Base-by-base conservation (phyloP, 441 rosid species). In the Adansonia madagascariensis region DNA sequence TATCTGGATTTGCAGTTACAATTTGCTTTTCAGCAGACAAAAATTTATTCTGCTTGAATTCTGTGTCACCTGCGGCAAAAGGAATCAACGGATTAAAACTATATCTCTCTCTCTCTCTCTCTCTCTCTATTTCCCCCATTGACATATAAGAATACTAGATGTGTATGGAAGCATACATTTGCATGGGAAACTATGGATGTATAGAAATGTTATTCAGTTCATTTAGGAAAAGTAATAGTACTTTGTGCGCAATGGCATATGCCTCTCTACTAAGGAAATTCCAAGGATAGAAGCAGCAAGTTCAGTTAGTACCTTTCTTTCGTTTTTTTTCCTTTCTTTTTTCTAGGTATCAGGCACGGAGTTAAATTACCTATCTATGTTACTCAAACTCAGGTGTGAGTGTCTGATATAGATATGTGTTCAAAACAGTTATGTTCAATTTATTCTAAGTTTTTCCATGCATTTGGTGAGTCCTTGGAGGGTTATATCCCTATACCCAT, bases 11-110 rank as follows among this genome's bases (percentile, higher is more conserved):
- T 56, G 98, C 98, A 6, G 98, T 89, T 41, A 94, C 90, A 35
- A 93, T 88, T 86, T 94, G 98, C 86, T 86, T 91, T 78, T 94
- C 98, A 75, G 89, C 87, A 47, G 97, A 82, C 76, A 91, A 85
- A 84, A 79, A 87, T 77, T 93, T 93, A 76, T 94, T 93, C 89
- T 89, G 97, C 88, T 94, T 94, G 86, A 94, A 93, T 81, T 93
- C 98, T 89, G 86, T 87, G 80, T 94, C 98, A 79, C 98, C 98
- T 94, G 94, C 74, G 78, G 67, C 49, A 61, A 20, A 63, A 10
- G 67, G 50, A 68, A 73, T 66, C 74, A 12, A 39, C 8, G 55
- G 35, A 7, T 64, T 56, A 27, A 27, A 71, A 52, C 41, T 20
- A 70, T 22, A 47, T 22, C 7, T 50, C 43, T 69, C 39, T 41